These are phyloP conservation scores for Nitzschia putrida DNA, from an alignment of 108 stramenopile species.

Conservation along the genomic window DNA sequence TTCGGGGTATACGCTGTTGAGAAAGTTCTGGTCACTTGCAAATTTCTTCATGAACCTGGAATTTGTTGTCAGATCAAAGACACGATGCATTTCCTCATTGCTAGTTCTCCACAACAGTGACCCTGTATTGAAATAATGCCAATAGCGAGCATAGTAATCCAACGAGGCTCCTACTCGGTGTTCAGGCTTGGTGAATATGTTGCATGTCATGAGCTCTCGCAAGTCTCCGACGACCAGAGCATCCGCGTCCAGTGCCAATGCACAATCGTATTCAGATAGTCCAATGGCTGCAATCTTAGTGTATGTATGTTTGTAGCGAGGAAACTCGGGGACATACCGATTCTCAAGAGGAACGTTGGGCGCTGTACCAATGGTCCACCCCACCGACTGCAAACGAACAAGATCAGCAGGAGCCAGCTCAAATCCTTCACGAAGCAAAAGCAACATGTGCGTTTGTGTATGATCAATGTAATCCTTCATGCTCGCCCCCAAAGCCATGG, in stretches of 20 bases:
- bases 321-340: constrained; percentile 28
- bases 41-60: constrained; percentile 30
- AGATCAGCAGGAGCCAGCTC: constrained; percentile 16
- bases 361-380: constrained; percentile 40
- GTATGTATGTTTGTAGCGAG: constrained; percentile 40
- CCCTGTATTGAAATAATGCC: constrained; percentile 40
- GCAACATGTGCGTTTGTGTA: constrained; percentile 21
- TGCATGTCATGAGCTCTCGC: constrained; percentile 33
- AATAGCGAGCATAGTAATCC: constrained; percentile 22
- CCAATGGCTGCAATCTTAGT: constrained; percentile 40
- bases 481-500: constrained; percentile 36
- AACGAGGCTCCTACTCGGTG: constrained; percentile 31
- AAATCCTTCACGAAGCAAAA: constrained; percentile 37
- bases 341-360: constrained; percentile 25
- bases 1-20: constrained; percentile 42
- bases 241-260: constrained; percentile 42
- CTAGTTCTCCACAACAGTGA: constrained; percentile 31
- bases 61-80: constrained; percentile 27
- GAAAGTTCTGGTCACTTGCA: constrained; percentile 39
- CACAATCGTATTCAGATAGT: constrained; percentile 39
- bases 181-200: constrained; percentile 25
- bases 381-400: constrained; percentile 32
- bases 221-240: constrained; percentile 34
- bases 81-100: constrained; percentile 34
- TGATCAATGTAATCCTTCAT: constrained; percentile 27